Conservation (phyloP, 495 filamentous ascomycete species). For the Penicillium daleae region DNA sequence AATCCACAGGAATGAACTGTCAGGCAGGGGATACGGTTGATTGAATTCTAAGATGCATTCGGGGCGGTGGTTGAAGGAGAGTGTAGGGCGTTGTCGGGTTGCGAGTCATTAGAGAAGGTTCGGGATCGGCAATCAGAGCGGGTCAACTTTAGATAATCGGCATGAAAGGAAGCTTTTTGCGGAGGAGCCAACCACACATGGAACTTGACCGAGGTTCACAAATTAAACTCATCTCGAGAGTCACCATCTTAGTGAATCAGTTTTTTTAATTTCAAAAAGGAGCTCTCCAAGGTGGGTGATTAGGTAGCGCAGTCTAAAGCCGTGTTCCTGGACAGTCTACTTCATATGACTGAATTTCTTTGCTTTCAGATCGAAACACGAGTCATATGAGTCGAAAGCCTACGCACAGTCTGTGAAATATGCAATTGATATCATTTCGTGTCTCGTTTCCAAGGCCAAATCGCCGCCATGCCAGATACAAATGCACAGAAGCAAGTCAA, state of each 20-base stretch:
- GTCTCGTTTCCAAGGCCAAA: conserved; percentile 27
- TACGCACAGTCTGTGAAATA: conserved; percentile 3
- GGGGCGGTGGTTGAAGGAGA: conserved; percentile 5
- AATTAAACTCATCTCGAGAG: background rate
- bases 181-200: background rate
- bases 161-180: background rate
- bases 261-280: no score
- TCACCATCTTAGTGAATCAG: no score
- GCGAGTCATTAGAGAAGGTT: conserved; percentile 14
- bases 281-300: no score
- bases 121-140: conserved; percentile 27
- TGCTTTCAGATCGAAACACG: background rate
- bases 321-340: no score
- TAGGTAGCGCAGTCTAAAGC: no score
- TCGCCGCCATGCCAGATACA: conserved; percentile 23
- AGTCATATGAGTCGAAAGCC: background rate
- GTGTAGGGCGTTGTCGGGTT: conserved; percentile 14
- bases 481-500: conserved; percentile 15
- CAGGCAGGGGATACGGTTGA: background rate
- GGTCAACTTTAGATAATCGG: conserved; percentile 34
- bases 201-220: background rate
- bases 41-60: conserved; percentile 6
- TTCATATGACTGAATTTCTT: no score
- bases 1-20: conserved; percentile 2
- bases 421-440: conserved; percentile 25